A percentile compares a stretch with the other conserved stretches of the same genome.
These are phyloP conservation scores for Ogataea nitratoaversa DNA, from an alignment of 805 yeast species.

Conservation along the genomic window DNA sequence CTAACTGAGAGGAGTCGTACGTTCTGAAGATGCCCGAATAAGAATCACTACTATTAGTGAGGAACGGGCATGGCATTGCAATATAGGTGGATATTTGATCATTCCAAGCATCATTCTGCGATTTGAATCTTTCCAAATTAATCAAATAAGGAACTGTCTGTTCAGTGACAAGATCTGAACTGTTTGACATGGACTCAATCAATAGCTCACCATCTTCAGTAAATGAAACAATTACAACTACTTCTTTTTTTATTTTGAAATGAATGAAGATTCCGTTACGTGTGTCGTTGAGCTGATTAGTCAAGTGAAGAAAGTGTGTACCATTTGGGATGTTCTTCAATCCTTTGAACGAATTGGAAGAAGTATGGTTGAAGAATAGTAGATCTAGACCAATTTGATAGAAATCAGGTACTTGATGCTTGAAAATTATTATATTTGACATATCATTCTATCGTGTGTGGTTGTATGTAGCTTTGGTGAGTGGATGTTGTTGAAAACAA, in stretches of 20 bases:
- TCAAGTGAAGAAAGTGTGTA: slow-evolving; percentile 52
- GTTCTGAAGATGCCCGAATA: slow-evolving; percentile 35
- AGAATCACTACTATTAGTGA: not conserved
- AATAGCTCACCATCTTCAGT: slow-evolving; percentile 27
- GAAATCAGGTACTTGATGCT: slow-evolving; percentile 9
- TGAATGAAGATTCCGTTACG: slow-evolving; percentile 37
- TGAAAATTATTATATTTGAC: slow-evolving; percentile 13
- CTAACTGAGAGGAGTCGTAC: slow-evolving; percentile 47
- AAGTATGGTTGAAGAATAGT: slow-evolving; percentile 16
- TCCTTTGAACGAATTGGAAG: slow-evolving; percentile 32
- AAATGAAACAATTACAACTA: slow-evolving; percentile 8
- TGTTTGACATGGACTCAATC: slow-evolving; percentile 7
- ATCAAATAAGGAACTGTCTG: slow-evolving; percentile 1
- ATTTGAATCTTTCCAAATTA: slow-evolving; percentile 2
- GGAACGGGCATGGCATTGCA: not conserved
- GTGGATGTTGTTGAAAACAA: not conserved
- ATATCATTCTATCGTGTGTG: not conserved
- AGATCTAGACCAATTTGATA: slow-evolving; percentile 23
- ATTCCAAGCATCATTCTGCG: not conserved
- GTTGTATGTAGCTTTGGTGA: not conserved
- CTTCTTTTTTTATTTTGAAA: slow-evolving; percentile 27
- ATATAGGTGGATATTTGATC: not conserved
- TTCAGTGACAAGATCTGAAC: not conserved
- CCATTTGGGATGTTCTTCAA: slow-evolving; percentile 50
- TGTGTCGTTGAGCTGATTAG: slow-evolving; percentile 33